These are phyloP conservation scores for Diaporthe sp. DNA, from an alignment of 2,329 filamentous ascomycete species.

Conservation along the genomic window DNA sequence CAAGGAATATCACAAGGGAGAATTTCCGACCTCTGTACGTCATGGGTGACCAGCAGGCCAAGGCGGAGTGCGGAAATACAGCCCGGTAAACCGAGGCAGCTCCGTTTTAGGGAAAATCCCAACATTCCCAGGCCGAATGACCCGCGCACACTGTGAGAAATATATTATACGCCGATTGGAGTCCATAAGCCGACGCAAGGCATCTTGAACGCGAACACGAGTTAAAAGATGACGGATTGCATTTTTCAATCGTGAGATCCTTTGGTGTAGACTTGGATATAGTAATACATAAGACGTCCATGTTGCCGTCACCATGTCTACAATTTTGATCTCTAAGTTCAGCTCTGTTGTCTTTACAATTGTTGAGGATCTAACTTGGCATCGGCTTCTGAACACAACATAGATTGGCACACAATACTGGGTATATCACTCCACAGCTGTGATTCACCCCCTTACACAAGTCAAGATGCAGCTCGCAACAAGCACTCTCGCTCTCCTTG, in stretches of 20 bases:
- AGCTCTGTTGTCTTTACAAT: background rate
- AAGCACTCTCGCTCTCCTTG: background rate
- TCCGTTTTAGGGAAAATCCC: background rate
- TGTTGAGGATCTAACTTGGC: background rate
- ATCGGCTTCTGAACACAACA: background rate
- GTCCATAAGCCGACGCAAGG: background rate
- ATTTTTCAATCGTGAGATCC: background rate
- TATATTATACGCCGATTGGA: background rate
- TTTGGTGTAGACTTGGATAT: background rate
- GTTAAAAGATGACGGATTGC: background rate
- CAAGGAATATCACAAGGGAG: background rate
- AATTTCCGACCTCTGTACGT: background rate
- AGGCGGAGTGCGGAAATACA: background rate
- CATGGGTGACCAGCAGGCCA: background rate
- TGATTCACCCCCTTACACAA: background rate
- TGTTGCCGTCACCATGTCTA: background rate
- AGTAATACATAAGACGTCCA: background rate
- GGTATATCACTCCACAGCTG: background rate
- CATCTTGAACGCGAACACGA: background rate
- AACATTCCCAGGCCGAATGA: constrained; percentile 12
- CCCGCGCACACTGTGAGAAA: constrained; percentile 12
- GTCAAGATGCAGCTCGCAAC: constrained; percentile 5
- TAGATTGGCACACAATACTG: background rate
- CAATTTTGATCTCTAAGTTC: background rate
- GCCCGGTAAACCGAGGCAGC: background rate